Evolutionary conservation across 371 early-diverging fungal genomes (phyloP).

Genomic region (Rhizopus microsporus): DNA sequence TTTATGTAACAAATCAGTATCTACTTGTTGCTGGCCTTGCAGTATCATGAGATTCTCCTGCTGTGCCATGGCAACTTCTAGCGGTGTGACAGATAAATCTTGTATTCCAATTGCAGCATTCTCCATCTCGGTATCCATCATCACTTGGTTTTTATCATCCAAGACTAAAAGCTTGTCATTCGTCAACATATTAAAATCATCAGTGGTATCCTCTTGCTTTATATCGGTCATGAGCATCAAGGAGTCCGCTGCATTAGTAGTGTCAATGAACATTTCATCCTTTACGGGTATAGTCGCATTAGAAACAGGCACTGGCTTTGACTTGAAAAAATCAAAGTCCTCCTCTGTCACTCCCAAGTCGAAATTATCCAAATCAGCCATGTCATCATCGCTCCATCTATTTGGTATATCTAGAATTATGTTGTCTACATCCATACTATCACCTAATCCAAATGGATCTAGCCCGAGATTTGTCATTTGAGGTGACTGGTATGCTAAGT

Average conservation of each 20-base stretch:
- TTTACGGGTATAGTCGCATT: neutral
- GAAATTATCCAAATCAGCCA: conserved; percentile 44
- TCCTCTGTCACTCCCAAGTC: conserved; percentile 51
- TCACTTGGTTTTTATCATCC: neutral
- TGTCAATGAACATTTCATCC: neutral
- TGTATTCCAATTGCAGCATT: conserved; percentile 1
- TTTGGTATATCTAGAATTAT: conserved; percentile 31
- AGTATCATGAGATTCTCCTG: conserved; percentile 2
- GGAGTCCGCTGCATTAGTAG: neutral
- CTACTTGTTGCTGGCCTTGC: neutral
- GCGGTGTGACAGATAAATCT: conserved; percentile 15
- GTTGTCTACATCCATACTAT: conserved; percentile 25
- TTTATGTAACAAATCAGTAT: neutral
- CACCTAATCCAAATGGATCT: conserved; percentile 19
- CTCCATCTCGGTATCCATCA: conserved; percentile 13
- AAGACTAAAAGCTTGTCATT: conserved; percentile 1
- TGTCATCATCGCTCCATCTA: conserved; percentile 36
- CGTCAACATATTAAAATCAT: conserved; percentile 1
- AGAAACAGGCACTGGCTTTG: conserved; percentile 7
- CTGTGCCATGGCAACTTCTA: conserved; percentile 15
- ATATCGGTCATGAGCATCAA: conserved; percentile 1
- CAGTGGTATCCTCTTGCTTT: neutral
- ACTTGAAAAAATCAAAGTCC: conserved; percentile 48
- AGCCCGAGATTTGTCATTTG: conserved; percentile 21
- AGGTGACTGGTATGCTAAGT: conserved; percentile 18